These are phyloP conservation scores for Lachancea nothofagi DNA, from an alignment of 805 yeast genomes.

Conservation along the genomic window DNA sequence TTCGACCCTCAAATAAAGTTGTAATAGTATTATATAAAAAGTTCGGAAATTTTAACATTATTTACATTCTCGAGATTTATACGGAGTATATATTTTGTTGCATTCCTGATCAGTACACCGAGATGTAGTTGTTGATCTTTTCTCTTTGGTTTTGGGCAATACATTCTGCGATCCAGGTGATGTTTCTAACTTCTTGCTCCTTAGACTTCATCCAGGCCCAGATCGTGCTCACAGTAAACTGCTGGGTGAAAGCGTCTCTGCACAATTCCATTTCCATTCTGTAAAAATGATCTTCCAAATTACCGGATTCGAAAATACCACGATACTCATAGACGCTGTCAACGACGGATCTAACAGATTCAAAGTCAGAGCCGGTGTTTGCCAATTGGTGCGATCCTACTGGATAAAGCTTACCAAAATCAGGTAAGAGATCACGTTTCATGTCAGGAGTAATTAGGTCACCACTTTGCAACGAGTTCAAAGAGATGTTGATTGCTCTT, in stretches of 20 bases:
- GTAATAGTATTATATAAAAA: conserved; percentile 2
- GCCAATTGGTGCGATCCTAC: conserved; percentile 58
- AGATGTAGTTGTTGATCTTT: conserved; percentile 82
- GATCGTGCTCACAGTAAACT: conserved; percentile 79
- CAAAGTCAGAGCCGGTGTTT: conserved; percentile 70
- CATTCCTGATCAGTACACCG: conserved; percentile 55
- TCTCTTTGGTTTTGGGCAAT: conserved; percentile 97
- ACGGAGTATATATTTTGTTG: neutral
- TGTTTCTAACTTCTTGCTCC: conserved; percentile 94
- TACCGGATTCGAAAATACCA: conserved; percentile 49
- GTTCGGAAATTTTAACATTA: neutral
- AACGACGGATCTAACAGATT: conserved; percentile 64
- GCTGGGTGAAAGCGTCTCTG: conserved; percentile 92
- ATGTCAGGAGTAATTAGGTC: conserved; percentile 57
- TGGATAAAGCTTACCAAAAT: conserved; percentile 76
- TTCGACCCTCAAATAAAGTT: neutral
- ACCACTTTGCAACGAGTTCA: conserved; percentile 63
- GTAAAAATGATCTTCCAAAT: conserved; percentile 91
- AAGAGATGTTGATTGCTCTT: conserved; percentile 83
- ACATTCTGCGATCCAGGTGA: conserved; percentile 99
- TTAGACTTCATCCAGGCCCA: conserved; percentile 97
- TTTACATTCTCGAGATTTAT: neutral
- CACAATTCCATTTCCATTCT: conserved; percentile 87
- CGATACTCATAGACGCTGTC: conserved; percentile 62
- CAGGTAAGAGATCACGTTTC: conserved; percentile 72